Conservation (phyloP, 768 basidiomycete genomes). For the Russula abietina region DNA sequence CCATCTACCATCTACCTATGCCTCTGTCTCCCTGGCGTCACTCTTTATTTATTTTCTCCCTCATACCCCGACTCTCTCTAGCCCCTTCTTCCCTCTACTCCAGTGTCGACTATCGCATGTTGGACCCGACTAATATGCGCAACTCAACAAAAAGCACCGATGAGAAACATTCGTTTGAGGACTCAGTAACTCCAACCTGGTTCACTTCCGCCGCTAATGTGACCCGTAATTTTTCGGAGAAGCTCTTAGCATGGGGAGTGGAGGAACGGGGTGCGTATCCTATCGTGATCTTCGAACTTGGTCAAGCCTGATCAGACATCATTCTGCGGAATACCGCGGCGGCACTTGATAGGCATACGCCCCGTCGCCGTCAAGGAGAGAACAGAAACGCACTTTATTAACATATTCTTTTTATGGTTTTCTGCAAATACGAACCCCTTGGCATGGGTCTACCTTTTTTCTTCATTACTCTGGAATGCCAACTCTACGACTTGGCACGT, state of each 20-base stretch:
- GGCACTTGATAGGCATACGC: conserved; percentile 30
- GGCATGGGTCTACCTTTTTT: conserved; percentile 28
- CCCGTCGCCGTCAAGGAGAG: conserved; percentile 33
- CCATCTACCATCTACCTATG: not conserved
- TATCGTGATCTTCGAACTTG: not conserved
- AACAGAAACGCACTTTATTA: conserved; percentile 36
- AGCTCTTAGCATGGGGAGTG: not conserved
- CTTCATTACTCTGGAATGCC: not conserved
- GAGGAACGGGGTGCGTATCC: not conserved
- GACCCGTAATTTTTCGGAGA: not conserved
- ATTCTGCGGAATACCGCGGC: no score
- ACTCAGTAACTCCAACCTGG: not conserved
- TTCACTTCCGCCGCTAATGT: not conserved
- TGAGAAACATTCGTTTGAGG: not conserved
- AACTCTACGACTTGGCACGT: not conserved
- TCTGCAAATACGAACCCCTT: conserved; percentile 39
- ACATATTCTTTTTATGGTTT: conserved; percentile 40
- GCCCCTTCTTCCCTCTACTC: not conserved
- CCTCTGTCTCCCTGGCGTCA: not conserved
- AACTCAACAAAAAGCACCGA: not conserved
- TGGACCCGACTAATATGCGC: no score
- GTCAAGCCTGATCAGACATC: no score
- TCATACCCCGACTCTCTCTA: not conserved
- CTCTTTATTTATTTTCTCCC: not conserved
- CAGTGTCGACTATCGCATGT: no score